Conservation (phyloP, 2,329 filamentous ascomycete genomes). For the Colletotrichum melonis region DNA sequence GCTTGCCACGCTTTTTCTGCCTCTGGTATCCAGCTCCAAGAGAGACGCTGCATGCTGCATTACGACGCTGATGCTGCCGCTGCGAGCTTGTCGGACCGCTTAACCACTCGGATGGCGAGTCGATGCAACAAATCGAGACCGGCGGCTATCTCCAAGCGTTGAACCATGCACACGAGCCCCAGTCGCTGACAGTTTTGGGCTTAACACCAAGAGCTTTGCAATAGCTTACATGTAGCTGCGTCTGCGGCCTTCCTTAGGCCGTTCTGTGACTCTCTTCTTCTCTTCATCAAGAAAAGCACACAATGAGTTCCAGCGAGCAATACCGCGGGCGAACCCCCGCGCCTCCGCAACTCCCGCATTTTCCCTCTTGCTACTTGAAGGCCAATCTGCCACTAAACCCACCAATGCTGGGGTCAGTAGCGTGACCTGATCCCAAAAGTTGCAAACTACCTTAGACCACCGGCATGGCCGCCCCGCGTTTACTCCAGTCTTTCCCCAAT, state of each 20-base stretch:
- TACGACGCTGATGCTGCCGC: not conserved
- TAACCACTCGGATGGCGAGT: not conserved
- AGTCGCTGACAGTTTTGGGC: not conserved
- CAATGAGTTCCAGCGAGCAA: constrained; percentile 30
- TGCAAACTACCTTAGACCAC: not conserved
- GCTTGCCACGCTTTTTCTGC: not conserved
- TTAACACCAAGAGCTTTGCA: not conserved
- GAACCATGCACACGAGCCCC: not conserved
- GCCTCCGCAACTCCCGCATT: constrained; percentile 32
- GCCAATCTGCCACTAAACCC: constrained; percentile 15
- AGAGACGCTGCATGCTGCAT: not conserved
- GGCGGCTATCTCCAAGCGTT: not conserved
- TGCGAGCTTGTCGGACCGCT: not conserved
- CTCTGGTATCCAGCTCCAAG: not conserved
- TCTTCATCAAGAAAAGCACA: not conserved
- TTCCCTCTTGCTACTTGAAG: constrained; percentile 3
- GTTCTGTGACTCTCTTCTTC: not conserved
- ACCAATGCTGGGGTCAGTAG: constrained; percentile 12
- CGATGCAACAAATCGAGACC: not conserved
- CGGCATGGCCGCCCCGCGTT: constrained; percentile 34
- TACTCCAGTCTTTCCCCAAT: not conserved
- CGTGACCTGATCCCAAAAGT: not conserved
- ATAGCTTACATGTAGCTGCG: not conserved
- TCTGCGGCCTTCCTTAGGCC: not conserved
- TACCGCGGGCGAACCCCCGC: constrained; percentile 24